Evolutionary conservation across 257 asterid species (phyloP).

Genomic region (Ligustrum vulgare): DNA sequence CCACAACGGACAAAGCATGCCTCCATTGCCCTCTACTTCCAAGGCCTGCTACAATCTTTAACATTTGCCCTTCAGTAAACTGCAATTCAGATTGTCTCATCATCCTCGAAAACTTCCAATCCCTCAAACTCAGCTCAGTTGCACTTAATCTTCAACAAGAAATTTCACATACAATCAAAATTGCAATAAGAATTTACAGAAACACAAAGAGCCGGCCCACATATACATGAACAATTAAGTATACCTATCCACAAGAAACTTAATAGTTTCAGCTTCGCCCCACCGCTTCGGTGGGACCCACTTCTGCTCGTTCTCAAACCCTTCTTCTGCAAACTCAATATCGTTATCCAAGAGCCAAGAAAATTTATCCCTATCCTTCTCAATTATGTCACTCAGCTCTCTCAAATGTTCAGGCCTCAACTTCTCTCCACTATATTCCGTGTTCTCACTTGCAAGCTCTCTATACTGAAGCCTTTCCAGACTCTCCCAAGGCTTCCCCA

Average conservation of each 20-base stretch:
- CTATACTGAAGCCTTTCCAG: constrained; percentile 61
- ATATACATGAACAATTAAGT: background rate
- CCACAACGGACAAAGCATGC: constrained; percentile 76
- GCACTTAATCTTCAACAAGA: constrained; percentile 55
- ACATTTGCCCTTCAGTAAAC: constrained; percentile 82
- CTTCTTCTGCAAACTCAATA: constrained; percentile 54
- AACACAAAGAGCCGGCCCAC: background rate
- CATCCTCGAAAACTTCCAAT: constrained; percentile 76
- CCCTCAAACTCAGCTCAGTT: constrained; percentile 56
- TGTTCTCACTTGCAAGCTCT: constrained; percentile 50
- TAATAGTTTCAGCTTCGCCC: constrained; percentile 64
- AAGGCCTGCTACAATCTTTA: constrained; percentile 78
- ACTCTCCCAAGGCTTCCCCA: constrained; percentile 93
- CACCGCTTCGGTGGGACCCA: constrained; percentile 58
- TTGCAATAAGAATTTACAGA: constrained; percentile 5
- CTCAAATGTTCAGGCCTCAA: constrained; percentile 57
- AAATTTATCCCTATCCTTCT: constrained; percentile 68
- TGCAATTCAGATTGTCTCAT: constrained; percentile 82
- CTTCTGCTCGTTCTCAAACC: constrained; percentile 40
- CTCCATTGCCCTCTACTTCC: constrained; percentile 80
- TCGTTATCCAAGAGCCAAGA: constrained; percentile 85
- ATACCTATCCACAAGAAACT: constrained; percentile 61
- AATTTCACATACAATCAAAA: constrained; percentile 7
- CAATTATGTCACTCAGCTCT: constrained; percentile 77
- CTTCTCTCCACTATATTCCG: constrained; percentile 51